Evolutionary conservation across 1,284 basidiomycete genomes (phyloP).

Genomic region (Lignosus rhinocerotis): DNA sequence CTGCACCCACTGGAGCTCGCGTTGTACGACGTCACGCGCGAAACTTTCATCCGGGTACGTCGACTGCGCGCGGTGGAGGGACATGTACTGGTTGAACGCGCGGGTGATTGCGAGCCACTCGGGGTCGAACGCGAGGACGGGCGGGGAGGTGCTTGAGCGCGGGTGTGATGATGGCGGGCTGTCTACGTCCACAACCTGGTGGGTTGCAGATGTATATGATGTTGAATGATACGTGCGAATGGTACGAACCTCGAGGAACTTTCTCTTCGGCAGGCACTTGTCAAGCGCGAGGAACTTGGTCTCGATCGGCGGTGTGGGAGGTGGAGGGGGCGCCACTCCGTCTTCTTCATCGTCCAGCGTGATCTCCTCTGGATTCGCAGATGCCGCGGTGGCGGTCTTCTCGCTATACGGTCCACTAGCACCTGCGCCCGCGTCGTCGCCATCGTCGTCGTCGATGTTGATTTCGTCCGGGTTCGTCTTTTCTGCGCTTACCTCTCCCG

Average conservation of each 20-base stretch:
- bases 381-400: not conserved
- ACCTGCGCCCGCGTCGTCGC: conserved; percentile 6
- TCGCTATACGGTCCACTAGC: not conserved
- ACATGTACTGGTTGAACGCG: conserved; percentile 82
- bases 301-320: conserved; percentile 33
- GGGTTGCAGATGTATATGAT: not conserved
- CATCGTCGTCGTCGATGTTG: conserved; percentile 33
- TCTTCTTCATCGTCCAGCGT: conserved; percentile 61
- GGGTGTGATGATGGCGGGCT: conserved; percentile 22
- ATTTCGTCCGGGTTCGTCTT: conserved; percentile 44
- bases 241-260: conserved; percentile 81
- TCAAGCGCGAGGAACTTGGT: conserved; percentile 92
- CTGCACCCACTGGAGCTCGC: conserved; percentile 69
- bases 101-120: conserved; percentile 94
- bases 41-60: conserved; percentile 61
- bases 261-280: conserved; percentile 83
- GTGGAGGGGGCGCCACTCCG: conserved; percentile 37
- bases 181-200: conserved; percentile 72
- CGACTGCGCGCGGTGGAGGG: conserved; percentile 48
- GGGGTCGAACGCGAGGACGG: conserved; percentile 67
- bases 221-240: not conserved
- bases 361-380: conserved; percentile 72
- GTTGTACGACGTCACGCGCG: conserved; percentile 58
- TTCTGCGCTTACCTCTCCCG: conserved; percentile 38
- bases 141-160: conserved; percentile 1